A percentile compares a stretch with the other conserved stretches of the same genome.
Conservation (phyloP, 2,329 filamentous ascomycete species). For the Colletotrichum brevisporum region DNA sequence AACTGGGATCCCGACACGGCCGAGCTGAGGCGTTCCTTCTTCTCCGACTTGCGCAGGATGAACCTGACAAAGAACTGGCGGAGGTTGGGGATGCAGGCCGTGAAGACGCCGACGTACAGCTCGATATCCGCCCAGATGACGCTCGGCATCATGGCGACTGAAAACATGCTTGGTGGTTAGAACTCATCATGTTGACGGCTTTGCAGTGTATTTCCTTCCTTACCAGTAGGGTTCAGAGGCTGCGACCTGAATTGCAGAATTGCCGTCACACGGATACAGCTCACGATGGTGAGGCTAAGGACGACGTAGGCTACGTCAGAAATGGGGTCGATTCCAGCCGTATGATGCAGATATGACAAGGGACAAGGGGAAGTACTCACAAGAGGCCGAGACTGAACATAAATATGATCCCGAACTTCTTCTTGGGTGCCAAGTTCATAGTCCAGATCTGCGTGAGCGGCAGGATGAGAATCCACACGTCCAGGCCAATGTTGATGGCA, state of each 20-base stretch:
- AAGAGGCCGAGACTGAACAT: slow-evolving; percentile 35
- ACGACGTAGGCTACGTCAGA: not conserved
- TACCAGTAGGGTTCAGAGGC: slow-evolving; percentile 30
- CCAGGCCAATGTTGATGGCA: slow-evolving; percentile 25
- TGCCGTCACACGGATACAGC: slow-evolving; percentile 1
- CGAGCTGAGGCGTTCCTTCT: slow-evolving; percentile 25
- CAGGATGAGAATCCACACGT: slow-evolving; percentile 31
- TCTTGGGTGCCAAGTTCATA: slow-evolving; percentile 27
- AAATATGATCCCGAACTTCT: slow-evolving; percentile 24
- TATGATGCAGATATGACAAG: not conserved
- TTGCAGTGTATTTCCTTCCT: not conserved
- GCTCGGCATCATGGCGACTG: slow-evolving; percentile 31
- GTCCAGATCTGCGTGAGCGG: slow-evolving; percentile 19
- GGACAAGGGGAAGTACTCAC: slow-evolving; percentile 1
- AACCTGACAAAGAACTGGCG: slow-evolving; percentile 37
- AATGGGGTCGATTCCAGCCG: accelerated
- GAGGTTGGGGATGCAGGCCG: slow-evolving; percentile 32
- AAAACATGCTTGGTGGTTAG: not conserved
- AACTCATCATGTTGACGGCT: not conserved
- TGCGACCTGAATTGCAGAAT: slow-evolving; percentile 22
- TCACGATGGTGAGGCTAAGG: slow-evolving; percentile 28
- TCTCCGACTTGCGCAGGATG: slow-evolving; percentile 23
- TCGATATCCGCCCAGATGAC: slow-evolving; percentile 31
- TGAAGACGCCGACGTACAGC: slow-evolving; percentile 27
- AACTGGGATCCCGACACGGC: not conserved